Conservation (phyloP, 768 basidiomycete species). For the Auricularia heimuer region DNA sequence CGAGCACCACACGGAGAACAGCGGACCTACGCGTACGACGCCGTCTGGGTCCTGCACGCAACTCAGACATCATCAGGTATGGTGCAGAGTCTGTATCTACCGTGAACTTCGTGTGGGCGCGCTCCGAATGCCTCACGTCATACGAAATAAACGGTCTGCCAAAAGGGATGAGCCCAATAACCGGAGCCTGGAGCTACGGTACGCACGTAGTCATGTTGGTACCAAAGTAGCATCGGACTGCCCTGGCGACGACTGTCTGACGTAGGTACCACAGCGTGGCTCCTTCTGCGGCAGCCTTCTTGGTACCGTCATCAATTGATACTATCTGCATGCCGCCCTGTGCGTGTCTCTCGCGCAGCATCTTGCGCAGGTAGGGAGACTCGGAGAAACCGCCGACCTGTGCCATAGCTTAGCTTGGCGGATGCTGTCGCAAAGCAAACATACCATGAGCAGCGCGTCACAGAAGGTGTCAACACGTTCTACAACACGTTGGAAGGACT, state of each 20-base stretch:
- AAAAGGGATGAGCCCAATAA: no score
- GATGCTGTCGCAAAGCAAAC: background rate
- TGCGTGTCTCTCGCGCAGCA: background rate
- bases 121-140: background rate
- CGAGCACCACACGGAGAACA: background rate
- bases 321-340: background rate
- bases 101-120: background rate
- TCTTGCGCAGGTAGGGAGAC: background rate
- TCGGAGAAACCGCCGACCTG: background rate
- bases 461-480: background rate
- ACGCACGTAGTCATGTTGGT: background rate
- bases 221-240: constrained; percentile 1
- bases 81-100: background rate
- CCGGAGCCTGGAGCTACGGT: no score
- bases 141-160: background rate
- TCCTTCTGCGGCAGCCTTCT: constrained; percentile 4
- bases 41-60: background rate
- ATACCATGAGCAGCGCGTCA: background rate
- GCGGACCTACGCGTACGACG: background rate
- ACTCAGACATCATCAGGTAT: background rate
- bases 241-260: constrained; percentile 1
- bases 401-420: background rate
- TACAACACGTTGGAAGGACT: background rate
- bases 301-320: background rate
- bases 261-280: constrained; percentile 6